Evolutionary conservation across 306 rosid species (phyloP).

Genomic region (Cicer pinnatifidum): DNA sequence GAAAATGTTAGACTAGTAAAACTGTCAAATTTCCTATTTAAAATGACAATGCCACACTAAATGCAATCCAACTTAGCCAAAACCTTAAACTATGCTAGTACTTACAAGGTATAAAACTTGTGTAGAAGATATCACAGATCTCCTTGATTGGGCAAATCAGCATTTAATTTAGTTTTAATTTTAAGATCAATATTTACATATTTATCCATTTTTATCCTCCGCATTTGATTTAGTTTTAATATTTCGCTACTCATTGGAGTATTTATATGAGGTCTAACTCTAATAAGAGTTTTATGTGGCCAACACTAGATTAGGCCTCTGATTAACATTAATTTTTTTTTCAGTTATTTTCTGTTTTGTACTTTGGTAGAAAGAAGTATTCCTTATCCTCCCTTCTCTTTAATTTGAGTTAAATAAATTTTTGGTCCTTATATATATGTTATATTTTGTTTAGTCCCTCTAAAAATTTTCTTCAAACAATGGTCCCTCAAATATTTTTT

Average conservation of each 20-base stretch:
- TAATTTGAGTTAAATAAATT: not conserved
- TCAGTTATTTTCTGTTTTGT: not conserved
- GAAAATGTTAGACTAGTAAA: conserved; percentile 10
- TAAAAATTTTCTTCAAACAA: no score
- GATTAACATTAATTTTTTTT: not conserved
- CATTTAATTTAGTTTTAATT: no score
- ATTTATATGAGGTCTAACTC: no score
- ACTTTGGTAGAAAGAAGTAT: not conserved
- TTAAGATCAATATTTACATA: no score
- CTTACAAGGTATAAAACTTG: conserved; percentile 20
- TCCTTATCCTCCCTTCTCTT: not conserved
- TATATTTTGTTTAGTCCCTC: no score
- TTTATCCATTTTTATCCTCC: no score
- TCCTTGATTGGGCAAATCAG: no score
- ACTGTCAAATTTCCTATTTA: not conserved
- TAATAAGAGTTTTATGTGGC: not conserved
- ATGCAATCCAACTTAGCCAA: not conserved
- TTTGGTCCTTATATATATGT: no score
- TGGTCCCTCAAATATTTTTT: no score
- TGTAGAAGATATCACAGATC: not conserved
- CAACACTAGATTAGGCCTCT: not conserved
- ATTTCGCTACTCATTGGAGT: no score
- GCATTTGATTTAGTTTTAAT: no score
- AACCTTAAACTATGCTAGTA: not conserved
- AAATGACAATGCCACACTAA: conserved; percentile 11